Evolutionary conservation across 129 eudicot genomes (phyloP), one percentile per base, ranked within the genome.

Genomic region (Calendula officinalis): DNA sequence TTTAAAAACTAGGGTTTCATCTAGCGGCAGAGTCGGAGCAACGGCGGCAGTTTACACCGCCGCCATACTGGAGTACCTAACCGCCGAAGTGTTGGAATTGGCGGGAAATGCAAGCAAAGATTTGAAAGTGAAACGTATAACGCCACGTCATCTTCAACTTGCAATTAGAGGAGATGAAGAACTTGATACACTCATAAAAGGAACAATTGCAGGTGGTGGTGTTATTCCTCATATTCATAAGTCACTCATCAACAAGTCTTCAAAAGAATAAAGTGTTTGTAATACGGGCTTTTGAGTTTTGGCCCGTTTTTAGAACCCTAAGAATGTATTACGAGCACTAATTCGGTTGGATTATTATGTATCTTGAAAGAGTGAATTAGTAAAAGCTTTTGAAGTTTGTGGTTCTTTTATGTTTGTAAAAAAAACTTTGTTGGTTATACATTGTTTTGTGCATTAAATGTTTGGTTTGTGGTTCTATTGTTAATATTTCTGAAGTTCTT

Each of bases 81-180:
- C 87, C 27, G 92, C 87, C 2, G 85, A 85, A 71, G 92, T 85
- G 37, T 74, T 85, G 41, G 88, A 85, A 63, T 72, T 85, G 45
- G 94, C 88, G 17, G 88, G 88, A 14, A 85, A 85, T 30, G 30
- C 30, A 22, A 22, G 30, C 30, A 22, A 22, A 22, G 30, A 22
- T 22, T 22, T 22, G 30, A 22, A 85, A 69, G 87, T 85, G 46
- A 81, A 81, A 66, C 88, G 88, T 73, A 85, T 82, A 46, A 82
- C 94, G 0, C 88, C 88, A 2, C 80, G 88, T 69, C 94, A 85
- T 64, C 58, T 85, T 67, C 94, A 85, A 71, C 88, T 85, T 45
- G 94, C 94, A 42, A 85, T 85, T 37, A 83, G 88, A 39, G 94
- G 94, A 42, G 94, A 85, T 73, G 94, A 85, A 69, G 94, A 85